Percentiles rank a stretch among this genome's conserved stretches.
Conservation (phyloP, 2,329 filamentous ascomycete species). For the Colletotrichum euphorbiae region DNA sequence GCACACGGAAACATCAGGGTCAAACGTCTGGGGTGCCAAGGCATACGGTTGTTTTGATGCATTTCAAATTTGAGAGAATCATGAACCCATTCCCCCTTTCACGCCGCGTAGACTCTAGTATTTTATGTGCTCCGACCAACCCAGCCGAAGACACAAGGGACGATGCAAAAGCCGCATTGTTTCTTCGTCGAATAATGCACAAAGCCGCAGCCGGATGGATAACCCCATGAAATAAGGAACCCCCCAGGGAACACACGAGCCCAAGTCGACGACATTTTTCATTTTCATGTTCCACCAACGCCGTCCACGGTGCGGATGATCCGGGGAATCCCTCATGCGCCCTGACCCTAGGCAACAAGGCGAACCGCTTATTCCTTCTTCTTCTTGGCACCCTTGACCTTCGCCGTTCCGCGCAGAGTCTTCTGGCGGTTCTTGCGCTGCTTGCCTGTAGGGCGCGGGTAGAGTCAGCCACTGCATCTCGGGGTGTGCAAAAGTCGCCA, state of each 20-base stretch:
- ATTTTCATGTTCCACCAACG: conserved; percentile 40
- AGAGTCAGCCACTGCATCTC: conserved; percentile 41
- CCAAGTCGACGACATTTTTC: conserved; percentile 39
- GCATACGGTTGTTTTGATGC: conserved; percentile 32
- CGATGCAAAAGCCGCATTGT: conserved; percentile 37
- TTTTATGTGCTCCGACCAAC: conserved; percentile 31
- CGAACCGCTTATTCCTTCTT: conserved; percentile 86
- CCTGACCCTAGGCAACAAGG: conserved; percentile 42
- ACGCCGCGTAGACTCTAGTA: conserved; percentile 41
- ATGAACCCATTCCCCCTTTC: conserved; percentile 42
- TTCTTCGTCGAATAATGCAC: conserved; percentile 36
- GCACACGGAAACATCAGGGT: neutral
- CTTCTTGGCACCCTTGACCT: conserved; percentile 94
- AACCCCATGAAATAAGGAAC: conserved; percentile 23
- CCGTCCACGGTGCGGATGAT: conserved; percentile 40
- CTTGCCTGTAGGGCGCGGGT: conserved; percentile 78
- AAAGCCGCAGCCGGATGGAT: conserved; percentile 33
- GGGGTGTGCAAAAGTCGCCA: neutral
- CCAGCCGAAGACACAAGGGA: conserved; percentile 34
- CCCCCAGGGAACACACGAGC: conserved; percentile 32
- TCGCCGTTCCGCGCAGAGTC: conserved; percentile 97
- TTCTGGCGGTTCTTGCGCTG: conserved; percentile 99
- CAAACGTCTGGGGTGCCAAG: conserved; percentile 11
- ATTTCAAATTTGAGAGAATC: conserved; percentile 42
- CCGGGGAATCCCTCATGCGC: conserved; percentile 38